Base-by-base conservation (phyloP, 148 eudicot species). In the Silene conica region DNA sequence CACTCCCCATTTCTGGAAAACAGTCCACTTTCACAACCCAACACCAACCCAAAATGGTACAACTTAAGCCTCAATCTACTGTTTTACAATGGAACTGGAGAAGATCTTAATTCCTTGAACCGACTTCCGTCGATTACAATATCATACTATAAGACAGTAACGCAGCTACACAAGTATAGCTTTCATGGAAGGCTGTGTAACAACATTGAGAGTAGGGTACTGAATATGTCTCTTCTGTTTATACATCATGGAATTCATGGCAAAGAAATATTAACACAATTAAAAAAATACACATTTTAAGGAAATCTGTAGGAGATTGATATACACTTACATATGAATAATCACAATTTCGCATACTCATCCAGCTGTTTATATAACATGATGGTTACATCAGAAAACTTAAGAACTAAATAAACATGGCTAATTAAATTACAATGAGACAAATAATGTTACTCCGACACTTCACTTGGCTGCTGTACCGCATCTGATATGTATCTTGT, bases 391-490 rank as follows among this genome's bases (percentile, higher is more conserved):
- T 72, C 20, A 13, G 22, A 71, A 18, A 26, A 58, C 8, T 15
- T 34, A 2, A 16, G 26, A 63, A 9, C 38, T 50, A 50, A 38
- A 50, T 18, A 50, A 9, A 52, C 26, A 71, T 21, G 41, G 38
- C 59, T 4, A 21, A 60, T 2, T 10, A 23, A 50, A 70, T 55
- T 23, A 31, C 38, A 38, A 43, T 43, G 50, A 6, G 76, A 90
- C 25, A 26, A n/a, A n/a, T n/a, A n/a, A 3, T 31, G 34, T 31
- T 31, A 31, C 34, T 31, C 34, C 4, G 34, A 31, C 34, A 31
- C 34, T 31, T 31, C 34, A 31, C 34, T 31, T 31, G 4, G 34
- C 34, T 31, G 34, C 0, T 5, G 5, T 3, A 2, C 4, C 3
- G 34, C 34, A 31, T 31, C 34, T 5, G 34, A 31, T 31, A 31